Conservation (phyloP, 495 filamentous ascomycete species). For the Talaromyces stipitatus region DNA sequence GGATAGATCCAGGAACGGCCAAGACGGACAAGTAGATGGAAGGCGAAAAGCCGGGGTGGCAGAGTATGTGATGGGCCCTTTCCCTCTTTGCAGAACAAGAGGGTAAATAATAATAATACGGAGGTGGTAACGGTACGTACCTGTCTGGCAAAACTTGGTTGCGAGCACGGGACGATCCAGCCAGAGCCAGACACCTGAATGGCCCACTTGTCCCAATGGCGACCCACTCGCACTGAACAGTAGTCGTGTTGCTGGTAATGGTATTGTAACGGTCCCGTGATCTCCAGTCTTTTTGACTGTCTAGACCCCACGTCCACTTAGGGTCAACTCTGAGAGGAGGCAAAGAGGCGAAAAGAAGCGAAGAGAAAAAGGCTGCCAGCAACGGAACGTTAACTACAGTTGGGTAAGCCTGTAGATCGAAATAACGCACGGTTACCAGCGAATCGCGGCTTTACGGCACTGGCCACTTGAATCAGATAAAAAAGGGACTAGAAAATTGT, state of each 20-base stretch:
- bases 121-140: background rate
- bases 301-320: background rate
- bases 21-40: background rate
- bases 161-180: background rate
- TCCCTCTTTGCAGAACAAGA: background rate
- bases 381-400: background rate
- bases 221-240: background rate
- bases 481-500: background rate
- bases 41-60: background rate
- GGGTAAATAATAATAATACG: background rate
- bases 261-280: background rate
- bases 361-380: background rate
- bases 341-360: background rate
- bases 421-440: background rate
- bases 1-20: background rate
- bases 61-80: background rate
- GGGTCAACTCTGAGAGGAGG: background rate
- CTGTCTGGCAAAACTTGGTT: background rate
- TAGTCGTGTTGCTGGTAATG: background rate
- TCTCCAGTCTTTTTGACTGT: background rate
- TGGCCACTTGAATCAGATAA: background rate
- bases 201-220: background rate
- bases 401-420: background rate
- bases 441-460: conserved; percentile 1
- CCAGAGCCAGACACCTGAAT: background rate